Conservation (phyloP, 73 alveolate species). For the Paramecium pentaurelia region DNA sequence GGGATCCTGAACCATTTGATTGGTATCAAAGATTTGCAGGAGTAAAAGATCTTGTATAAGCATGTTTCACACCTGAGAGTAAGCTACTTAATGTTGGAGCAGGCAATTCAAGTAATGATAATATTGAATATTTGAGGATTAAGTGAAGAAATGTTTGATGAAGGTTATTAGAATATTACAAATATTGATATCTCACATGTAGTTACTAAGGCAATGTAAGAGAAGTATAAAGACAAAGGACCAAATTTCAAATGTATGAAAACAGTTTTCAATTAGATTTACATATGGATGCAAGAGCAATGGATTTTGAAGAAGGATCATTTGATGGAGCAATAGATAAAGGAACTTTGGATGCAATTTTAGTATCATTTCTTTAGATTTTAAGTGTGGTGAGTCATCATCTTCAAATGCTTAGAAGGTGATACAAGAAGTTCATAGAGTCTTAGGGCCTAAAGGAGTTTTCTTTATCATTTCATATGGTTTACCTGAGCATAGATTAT, state of each 20-base stretch:
- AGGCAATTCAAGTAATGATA: slow-evolving; percentile 85
- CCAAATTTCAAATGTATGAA: slow-evolving; percentile 80
- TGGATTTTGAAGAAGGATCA: slow-evolving; percentile 84
- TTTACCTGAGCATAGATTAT: slow-evolving; percentile 84
- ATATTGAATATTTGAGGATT: slow-evolving; percentile 57
- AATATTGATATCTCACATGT: slow-evolving; percentile 90
- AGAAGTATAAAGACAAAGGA: slow-evolving; percentile 90
- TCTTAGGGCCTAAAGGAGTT: slow-evolving; percentile 92
- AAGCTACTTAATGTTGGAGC: slow-evolving; percentile 90
- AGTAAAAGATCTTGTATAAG: slow-evolving; percentile 88
- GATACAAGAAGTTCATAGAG: slow-evolving; percentile 90
- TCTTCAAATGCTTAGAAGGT: slow-evolving; percentile 89
- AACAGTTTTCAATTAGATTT: background rate
- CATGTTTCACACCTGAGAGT: slow-evolving; percentile 84
- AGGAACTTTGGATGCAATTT: slow-evolving; percentile 92
- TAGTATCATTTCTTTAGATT: slow-evolving; percentile 9
- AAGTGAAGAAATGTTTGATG: slow-evolving; percentile 98
- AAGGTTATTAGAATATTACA: slow-evolving; percentile 92
- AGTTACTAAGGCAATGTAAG: slow-evolving; percentile 94
- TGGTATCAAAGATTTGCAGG: slow-evolving; percentile 96
- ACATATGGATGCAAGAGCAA: slow-evolving; percentile 91
- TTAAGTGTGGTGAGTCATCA: slow-evolving; percentile 94
- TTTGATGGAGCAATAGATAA: slow-evolving; percentile 94
- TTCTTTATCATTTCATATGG: slow-evolving; percentile 94
- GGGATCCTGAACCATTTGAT: slow-evolving; percentile 96